These are phyloP conservation scores for Fusarium nisikadoi DNA, from an alignment of 2,329 filamentous ascomycete genomes.

Conservation along the genomic window DNA sequence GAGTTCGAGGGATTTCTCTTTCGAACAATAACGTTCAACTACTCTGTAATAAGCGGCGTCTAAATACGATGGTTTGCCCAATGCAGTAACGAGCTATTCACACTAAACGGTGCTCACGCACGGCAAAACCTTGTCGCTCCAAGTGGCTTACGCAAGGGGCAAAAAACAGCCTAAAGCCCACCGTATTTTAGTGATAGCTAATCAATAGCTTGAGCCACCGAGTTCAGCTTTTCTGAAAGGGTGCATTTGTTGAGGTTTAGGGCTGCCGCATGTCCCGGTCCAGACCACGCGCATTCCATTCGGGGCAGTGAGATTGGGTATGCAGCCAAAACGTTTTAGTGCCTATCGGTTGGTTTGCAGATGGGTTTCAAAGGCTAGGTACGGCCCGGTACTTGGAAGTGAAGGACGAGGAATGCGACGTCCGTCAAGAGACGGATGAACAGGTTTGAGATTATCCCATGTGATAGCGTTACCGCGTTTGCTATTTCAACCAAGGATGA, in stretches of 20 bases:
- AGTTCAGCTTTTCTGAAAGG: background rate
- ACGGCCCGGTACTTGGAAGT: slow-evolving; percentile 5
- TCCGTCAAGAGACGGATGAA: background rate
- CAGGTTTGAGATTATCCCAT: background rate
- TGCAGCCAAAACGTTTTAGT: background rate
- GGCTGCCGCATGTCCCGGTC: slow-evolving; percentile 2
- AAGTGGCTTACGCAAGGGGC: background rate
- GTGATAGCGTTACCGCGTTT: background rate
- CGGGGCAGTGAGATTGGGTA: background rate
- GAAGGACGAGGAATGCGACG: background rate
- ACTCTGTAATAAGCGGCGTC: background rate
- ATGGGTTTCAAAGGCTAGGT: slow-evolving; percentile 1
- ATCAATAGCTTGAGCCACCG: slow-evolving; percentile 2
- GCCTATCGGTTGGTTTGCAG: background rate
- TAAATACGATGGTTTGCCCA: background rate
- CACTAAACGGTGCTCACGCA: background rate
- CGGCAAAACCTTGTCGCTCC: slow-evolving; percentile 1
- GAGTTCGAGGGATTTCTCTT: background rate
- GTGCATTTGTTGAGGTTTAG: background rate
- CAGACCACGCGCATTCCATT: slow-evolving; percentile 1
- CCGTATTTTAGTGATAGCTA: background rate
- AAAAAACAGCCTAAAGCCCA: background rate
- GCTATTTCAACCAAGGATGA: accelerated
- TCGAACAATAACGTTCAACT: background rate
- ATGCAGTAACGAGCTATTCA: background rate